Evolutionary conservation across 805 yeast species (phyloP).

Genomic region (Vanderwaltozyma verrucispora): DNA sequence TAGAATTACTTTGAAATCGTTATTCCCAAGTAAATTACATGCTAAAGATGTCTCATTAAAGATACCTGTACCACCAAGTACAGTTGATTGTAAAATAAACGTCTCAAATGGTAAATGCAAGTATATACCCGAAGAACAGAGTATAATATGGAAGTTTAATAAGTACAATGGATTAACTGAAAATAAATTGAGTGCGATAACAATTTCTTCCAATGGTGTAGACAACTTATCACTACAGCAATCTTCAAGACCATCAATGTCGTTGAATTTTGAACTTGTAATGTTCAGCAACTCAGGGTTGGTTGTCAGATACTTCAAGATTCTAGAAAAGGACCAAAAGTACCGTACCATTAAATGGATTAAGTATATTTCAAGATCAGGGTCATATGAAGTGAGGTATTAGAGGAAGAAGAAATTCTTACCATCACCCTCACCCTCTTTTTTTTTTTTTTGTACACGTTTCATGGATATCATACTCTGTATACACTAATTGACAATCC

Average conservation of each 20-base stretch:
- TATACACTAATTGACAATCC: too few species aligned
- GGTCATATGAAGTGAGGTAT: conserved; percentile 71
- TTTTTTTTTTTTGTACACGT: too few species aligned
- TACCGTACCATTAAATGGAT: conserved; percentile 84
- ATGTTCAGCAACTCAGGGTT: conserved; percentile 75
- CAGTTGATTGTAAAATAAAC: conserved; percentile 37
- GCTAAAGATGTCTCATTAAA: conserved; percentile 56
- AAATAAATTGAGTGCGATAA: conserved; percentile 46
- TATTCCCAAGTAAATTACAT: conserved; percentile 44
- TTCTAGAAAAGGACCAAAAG: conserved; percentile 41
- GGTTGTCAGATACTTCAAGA: conserved; percentile 59
- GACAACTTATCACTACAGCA: conserved; percentile 18
- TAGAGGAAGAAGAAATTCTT: too few species aligned
- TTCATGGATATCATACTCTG: too few species aligned
- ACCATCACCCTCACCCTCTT: too few species aligned
- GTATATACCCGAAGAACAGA: conserved; percentile 54
- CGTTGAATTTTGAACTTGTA: conserved; percentile 53
- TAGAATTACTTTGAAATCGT: conserved; percentile 50
- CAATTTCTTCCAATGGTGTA: conserved; percentile 29
- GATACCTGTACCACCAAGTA: conserved; percentile 61
- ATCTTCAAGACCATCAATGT: conserved; percentile 72
- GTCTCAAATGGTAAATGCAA: conserved; percentile 57
- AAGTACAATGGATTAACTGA: conserved; percentile 61
- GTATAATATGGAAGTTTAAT: conserved; percentile 58
- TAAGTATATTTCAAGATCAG: conserved; percentile 63